Evolutionary conservation across 2,329 filamentous ascomycete genomes (phyloP).

Genomic region (Chaetomiaceae sp.): DNA sequence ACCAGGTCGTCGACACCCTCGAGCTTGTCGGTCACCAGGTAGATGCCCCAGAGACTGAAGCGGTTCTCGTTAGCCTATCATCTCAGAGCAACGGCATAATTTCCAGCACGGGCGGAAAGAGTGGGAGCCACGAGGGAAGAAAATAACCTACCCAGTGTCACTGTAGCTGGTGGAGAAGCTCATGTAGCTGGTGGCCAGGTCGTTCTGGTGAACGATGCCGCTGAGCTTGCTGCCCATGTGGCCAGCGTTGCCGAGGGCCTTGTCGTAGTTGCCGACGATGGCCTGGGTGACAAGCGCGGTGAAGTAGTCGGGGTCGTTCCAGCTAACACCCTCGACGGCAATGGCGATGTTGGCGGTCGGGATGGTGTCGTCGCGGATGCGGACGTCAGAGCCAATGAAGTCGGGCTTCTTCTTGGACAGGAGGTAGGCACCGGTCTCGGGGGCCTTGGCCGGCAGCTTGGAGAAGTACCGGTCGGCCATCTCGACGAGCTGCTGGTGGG

Average conservation of each 20-base stretch:
- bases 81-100: no score
- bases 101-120: neutral
- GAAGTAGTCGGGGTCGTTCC: slow-evolving; percentile 99
- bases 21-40: slow-evolving; percentile 87
- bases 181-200: slow-evolving; percentile 99
- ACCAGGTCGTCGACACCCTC: slow-evolving; percentile 89
- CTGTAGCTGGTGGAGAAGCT: slow-evolving; percentile 99
- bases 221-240: slow-evolving; percentile 98
- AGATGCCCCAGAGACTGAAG: slow-evolving; percentile 97
- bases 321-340: slow-evolving; percentile 98
- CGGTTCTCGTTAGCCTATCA: slow-evolving; percentile 21
- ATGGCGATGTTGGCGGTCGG: slow-evolving; percentile 96
- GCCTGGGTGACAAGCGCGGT: slow-evolving; percentile 95
- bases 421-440: slow-evolving; percentile 68
- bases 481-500: slow-evolving; percentile 89
- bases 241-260: slow-evolving; percentile 93
- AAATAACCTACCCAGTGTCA: slow-evolving; percentile 77
- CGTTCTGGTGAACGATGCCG: slow-evolving; percentile 87
- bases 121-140: neutral
- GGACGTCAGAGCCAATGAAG: slow-evolving; percentile 93
- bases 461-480: slow-evolving; percentile 96
- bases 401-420: slow-evolving; percentile 84
- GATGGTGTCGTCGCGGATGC: slow-evolving; percentile 93
- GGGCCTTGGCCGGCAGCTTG: slow-evolving; percentile 67
- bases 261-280: slow-evolving; percentile 99